Base-by-base conservation (phyloP, 1,139 yeast species). In the Trichomonascaceae sp. region DNA sequence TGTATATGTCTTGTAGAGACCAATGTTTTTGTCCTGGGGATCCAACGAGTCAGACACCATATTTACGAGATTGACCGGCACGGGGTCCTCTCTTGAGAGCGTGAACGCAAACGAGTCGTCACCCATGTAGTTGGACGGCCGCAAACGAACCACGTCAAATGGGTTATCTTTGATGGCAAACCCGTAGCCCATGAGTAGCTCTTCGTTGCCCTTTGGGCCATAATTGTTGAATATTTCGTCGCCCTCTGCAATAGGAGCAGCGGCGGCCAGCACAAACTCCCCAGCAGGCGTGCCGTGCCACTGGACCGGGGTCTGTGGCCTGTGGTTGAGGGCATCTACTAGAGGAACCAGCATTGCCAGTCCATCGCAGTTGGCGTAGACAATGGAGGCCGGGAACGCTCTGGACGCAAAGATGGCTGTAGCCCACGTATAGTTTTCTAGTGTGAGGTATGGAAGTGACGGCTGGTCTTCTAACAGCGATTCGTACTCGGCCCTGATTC, bases 191-290 rank as follows among this genome's bases (percentile, higher is more conserved):
- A 59, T 46, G 23, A 69, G 43, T 16, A 77, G 60, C 45, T 82
- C 94, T 47, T 79, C 84, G 49, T 85, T 85, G 1, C 92, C 77
- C 51, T 84, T 85, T 39, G 75, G 71, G 1, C 97, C 97, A 53
- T 87, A 85, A 54, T 81, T 84, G 52, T 85, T 84, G 52, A 56
- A 76, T 2, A 84, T 46, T 48, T 82, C 78, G 3, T 51, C 48
- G 0, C 72, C 75, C 5, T 44, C 45, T 1, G 37, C 40, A 3
- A 48, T 34, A 1, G 25, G 29, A 17, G 48, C 47, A 2, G 44
- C 42, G 0, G 56, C 36, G 11, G 54, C 53, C 18, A 58, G 46
- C 4, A 47, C 37, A 33, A 59, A 55, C 6, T 37, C 40, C 1
- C 41, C 49, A 13, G 52, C 50, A 6, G 9, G 9, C 2, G 53